Conservation (phyloP, 208 protist species). For the Trypanosoma mega region DNA sequence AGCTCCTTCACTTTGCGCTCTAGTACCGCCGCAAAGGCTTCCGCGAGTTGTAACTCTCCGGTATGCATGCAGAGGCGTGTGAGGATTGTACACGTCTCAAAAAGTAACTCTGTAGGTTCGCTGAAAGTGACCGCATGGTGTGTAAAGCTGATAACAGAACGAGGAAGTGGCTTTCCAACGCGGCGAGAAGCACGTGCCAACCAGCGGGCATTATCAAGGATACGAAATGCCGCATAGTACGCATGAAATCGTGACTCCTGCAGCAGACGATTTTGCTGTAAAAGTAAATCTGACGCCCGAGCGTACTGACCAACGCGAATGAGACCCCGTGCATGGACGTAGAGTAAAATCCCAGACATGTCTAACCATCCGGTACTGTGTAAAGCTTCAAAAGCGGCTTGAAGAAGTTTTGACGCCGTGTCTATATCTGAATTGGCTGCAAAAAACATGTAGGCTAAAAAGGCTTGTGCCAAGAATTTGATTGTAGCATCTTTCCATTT, state of each 20-base stretch:
- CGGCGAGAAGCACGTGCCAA: conserved; percentile 25
- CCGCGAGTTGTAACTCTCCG: conserved; percentile 30
- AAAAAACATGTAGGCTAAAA: conserved; percentile 15
- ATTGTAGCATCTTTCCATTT: conserved; percentile 16
- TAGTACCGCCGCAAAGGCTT: conserved; percentile 31
- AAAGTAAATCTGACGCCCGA: conserved; percentile 31
- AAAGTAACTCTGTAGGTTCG: conserved; percentile 43
- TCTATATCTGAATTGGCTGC: conserved; percentile 26
- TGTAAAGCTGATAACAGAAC: conserved; percentile 30
- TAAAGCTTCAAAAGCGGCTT: conserved; percentile 22
- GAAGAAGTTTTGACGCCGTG: conserved; percentile 24
- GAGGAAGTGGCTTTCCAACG: conserved; percentile 30
- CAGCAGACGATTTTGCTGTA: conserved; percentile 26
- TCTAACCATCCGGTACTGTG: conserved; percentile 13
- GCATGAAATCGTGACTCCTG: conserved; percentile 34
- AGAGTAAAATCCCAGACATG: conserved; percentile 4
- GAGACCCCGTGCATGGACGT: conserved; percentile 29
- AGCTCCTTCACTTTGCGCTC: conserved; percentile 36
- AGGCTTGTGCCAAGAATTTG: conserved; percentile 8
- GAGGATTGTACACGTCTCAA: conserved; percentile 42
- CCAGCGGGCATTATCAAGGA: conserved; percentile 37
- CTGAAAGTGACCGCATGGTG: conserved; percentile 32
- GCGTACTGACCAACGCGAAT: conserved; percentile 29
- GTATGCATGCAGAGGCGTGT: conserved; percentile 32
- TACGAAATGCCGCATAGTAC: conserved; percentile 41